phyloP scores from a whole-genome alignment of 2,329 filamentous ascomycete species.

The Phialophora macrospora region DNA sequence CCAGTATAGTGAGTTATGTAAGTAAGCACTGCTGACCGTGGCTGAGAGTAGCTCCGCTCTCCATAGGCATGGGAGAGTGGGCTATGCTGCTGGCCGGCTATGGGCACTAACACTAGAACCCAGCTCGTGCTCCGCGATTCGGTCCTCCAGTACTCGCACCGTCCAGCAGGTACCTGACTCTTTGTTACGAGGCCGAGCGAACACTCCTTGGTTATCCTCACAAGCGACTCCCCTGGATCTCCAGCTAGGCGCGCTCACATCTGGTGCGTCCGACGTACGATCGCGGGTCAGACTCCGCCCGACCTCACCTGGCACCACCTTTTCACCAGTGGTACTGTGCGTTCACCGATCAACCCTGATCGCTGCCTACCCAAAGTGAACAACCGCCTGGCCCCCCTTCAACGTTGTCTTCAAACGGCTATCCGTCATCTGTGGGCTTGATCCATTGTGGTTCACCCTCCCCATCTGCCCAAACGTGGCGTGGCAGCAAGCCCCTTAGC shows the following conservation, averaged over 20 bases:
- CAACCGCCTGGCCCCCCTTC: conserved; percentile 25
- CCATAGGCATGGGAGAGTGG: conserved; percentile 19
- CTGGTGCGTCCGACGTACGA: conserved; percentile 12
- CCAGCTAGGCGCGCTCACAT: conserved; percentile 17
- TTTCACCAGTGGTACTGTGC: conserved; percentile 17
- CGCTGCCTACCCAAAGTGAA: conserved; percentile 25
- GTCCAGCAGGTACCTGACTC: conserved; percentile 18
- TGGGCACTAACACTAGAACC: conserved; percentile 17
- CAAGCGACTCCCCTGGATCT: conserved; percentile 21
- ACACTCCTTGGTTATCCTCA: conserved; percentile 13
- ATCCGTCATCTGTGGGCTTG: conserved; percentile 23
- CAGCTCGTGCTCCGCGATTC: conserved; percentile 19
- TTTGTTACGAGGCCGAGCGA: conserved; percentile 9
- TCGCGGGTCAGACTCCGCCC: conserved; percentile 29
- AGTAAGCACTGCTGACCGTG: conserved; percentile 36
- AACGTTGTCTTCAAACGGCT: conserved; percentile 16
- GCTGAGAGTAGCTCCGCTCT: conserved; percentile 31
- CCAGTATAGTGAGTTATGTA: conserved; percentile 27
- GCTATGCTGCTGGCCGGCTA: conserved; percentile 26
- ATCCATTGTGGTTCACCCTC: conserved; percentile 16
- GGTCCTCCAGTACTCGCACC: conserved; percentile 16
- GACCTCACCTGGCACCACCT: conserved; percentile 15
- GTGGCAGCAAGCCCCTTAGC: conserved; percentile 11
- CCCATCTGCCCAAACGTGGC: conserved; percentile 20
- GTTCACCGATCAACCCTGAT: conserved; percentile 11